These are phyloP conservation scores for Pseudovirgaria hyperparasitica DNA, from an alignment of 2,329 filamentous ascomycete genomes.

Conservation along the genomic window DNA sequence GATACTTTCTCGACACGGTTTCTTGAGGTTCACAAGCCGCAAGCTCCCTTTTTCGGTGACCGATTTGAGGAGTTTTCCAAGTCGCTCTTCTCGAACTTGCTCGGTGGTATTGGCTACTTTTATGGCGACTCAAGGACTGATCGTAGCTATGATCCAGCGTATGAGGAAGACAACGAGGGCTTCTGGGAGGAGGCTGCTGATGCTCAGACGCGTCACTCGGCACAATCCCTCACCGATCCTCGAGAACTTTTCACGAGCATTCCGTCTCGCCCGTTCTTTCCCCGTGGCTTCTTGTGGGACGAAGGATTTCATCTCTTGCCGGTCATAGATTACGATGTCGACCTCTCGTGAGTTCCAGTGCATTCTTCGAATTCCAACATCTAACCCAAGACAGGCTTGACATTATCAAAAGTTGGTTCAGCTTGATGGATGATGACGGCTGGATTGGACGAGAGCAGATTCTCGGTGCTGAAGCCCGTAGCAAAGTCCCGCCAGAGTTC, in stretches of 20 bases:
- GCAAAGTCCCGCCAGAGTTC: conserved; percentile 88
- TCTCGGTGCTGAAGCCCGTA: conserved; percentile 77
- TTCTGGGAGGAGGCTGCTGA: conserved; percentile 90
- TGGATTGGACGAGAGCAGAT: conserved; percentile 98
- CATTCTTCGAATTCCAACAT: conserved; percentile 1
- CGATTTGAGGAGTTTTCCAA: conserved; percentile 71
- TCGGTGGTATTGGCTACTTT: conserved; percentile 94
- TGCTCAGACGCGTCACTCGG: conserved; percentile 55
- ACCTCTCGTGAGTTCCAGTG: conserved; percentile 46
- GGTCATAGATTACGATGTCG: conserved; percentile 86
- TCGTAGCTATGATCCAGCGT: conserved; percentile 80
- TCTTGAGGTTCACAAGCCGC: conserved; percentile 54
- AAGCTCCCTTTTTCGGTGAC: conserved; percentile 60
- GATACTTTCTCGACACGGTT: conserved; percentile 65
- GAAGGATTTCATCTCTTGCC: conserved; percentile 92
- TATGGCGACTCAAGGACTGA: conserved; percentile 80
- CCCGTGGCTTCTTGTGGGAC: conserved; percentile 93
- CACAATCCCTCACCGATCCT: conserved; percentile 65
- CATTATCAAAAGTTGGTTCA: conserved; percentile 91
- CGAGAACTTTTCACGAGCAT: conserved; percentile 84
- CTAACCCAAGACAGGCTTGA: conserved; percentile 41
- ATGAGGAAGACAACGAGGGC: conserved; percentile 87
- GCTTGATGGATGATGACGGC: conserved; percentile 87
- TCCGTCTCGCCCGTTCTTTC: conserved; percentile 91
- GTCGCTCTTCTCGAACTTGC: conserved; percentile 85